These are phyloP conservation scores for Sphagnum fallax DNA, from an alignment of 228 moss, liverwort and hornwort species.

Conservation along the genomic window DNA sequence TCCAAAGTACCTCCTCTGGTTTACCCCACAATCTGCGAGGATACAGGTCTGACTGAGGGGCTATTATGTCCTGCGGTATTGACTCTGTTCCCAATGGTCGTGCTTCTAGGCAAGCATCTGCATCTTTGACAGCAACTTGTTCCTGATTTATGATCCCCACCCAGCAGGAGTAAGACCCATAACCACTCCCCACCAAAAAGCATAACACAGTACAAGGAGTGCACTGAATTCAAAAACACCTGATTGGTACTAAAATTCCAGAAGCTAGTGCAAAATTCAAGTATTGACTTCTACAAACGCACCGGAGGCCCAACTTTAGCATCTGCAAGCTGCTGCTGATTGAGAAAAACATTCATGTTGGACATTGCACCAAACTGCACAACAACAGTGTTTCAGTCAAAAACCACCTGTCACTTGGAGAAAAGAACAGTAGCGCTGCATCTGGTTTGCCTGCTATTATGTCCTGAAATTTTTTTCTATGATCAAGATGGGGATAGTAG, in stretches of 20 bases:
- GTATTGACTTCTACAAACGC: too few relatives aligned
- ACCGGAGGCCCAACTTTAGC: conserved; percentile 2
- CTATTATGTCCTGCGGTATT: conserved; percentile 45
- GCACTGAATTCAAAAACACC: too few relatives aligned
- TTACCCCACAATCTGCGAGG: conserved; percentile 64
- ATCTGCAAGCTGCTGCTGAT: neutral
- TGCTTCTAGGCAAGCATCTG: too few relatives aligned
- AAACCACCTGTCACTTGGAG: neutral
- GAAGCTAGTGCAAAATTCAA: neutral
- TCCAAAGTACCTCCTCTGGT: conserved; percentile 48
- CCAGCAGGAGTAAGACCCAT: neutral
- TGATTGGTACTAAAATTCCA: neutral
- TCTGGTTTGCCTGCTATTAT: too few relatives aligned
- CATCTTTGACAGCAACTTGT: neutral
- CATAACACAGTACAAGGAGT: conserved; percentile 3
- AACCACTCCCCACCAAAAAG: neutral
- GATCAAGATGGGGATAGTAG: neutral
- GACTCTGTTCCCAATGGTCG: conserved; percentile 47
- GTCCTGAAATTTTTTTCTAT: too few relatives aligned
- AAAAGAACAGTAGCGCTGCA: too few relatives aligned
- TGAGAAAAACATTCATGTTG: conserved; percentile 13
- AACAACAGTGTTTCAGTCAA: conserved; percentile 1
- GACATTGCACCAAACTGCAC: conserved; percentile 43
- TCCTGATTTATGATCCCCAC: neutral
- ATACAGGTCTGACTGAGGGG: conserved; percentile 40